Conservation (phyloP, 2,329 filamentous ascomycete genomes). For the Macrophomina pseudophaseolina region DNA sequence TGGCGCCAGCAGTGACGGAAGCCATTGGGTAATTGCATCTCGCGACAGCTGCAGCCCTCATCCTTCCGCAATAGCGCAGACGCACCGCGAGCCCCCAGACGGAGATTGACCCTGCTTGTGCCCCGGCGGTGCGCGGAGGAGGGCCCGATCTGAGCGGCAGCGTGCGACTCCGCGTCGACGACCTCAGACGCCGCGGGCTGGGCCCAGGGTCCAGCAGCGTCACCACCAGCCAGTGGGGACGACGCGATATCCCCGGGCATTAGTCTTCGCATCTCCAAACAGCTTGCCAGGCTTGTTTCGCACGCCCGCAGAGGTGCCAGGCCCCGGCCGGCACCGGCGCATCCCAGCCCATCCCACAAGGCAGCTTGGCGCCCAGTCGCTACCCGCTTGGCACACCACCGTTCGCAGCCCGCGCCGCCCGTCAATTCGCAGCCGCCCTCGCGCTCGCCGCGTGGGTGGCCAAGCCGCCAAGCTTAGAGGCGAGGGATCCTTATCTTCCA, state of each 20-base stretch:
- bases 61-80: conserved; percentile 4
- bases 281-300: conserved; percentile 4
- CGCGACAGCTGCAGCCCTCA: background rate
- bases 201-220: conserved; percentile 7
- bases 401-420: background rate
- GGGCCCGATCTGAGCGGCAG: background rate
- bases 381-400: background rate
- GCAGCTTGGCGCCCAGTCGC: conserved; percentile 6
- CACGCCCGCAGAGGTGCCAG: conserved; percentile 1
- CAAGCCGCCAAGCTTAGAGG: conserved; percentile 3
- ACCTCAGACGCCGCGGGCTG: background rate
- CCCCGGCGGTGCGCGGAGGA: background rate
- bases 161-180: background rate
- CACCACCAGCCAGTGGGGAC: background rate
- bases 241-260: conserved; percentile 1
- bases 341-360: background rate
- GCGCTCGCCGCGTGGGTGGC: conserved; percentile 3
- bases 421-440: background rate
- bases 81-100: background rate
- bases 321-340: conserved; percentile 9
- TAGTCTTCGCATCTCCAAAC: conserved; percentile 17
- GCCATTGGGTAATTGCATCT: background rate
- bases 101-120: conserved; percentile 11
- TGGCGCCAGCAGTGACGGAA: background rate
- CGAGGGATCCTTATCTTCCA: conserved; percentile 1